phyloP scores from a whole-genome alignment of 2,329 filamentous ascomycete species.

The Penicillium sumatraense region DNA sequence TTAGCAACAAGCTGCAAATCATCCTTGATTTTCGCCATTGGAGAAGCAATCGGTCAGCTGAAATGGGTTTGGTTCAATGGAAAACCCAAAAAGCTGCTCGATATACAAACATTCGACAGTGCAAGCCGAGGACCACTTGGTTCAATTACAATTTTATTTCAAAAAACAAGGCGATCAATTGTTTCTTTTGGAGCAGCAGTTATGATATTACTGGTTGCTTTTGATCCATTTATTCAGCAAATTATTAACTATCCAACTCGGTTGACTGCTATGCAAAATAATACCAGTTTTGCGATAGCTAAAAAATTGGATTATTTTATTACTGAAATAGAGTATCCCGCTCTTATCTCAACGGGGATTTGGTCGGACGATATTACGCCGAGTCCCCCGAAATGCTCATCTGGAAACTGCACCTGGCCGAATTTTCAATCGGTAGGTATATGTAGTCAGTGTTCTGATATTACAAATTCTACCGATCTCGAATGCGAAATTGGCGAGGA shows the following conservation, averaged over 20 bases:
- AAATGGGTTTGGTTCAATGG: constrained; percentile 29
- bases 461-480: not conserved
- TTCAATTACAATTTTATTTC: constrained; percentile 13
- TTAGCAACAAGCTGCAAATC: constrained; percentile 24
- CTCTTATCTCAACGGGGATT: not conserved
- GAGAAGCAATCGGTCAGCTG: constrained; percentile 23
- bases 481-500: not conserved
- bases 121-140: constrained; percentile 29
- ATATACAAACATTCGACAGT: constrained; percentile 24
- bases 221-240: not conserved
- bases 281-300: not conserved
- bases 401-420: constrained; percentile 4
- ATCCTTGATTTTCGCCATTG: constrained; percentile 18
- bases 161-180: constrained; percentile 7
- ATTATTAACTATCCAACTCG: constrained; percentile 3
- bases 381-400: not conserved
- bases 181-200: constrained; percentile 21
- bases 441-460: constrained; percentile 7
- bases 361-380: not conserved
- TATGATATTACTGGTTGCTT: constrained; percentile 21
- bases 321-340: not conserved
- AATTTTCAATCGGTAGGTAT: constrained; percentile 1
- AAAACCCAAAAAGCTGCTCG: constrained; percentile 8
- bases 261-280: not conserved
- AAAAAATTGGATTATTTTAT: constrained; percentile 1